Base-by-base conservation (phyloP, 345 rosid genomes). In the Eucalyptus virginea region DNA sequence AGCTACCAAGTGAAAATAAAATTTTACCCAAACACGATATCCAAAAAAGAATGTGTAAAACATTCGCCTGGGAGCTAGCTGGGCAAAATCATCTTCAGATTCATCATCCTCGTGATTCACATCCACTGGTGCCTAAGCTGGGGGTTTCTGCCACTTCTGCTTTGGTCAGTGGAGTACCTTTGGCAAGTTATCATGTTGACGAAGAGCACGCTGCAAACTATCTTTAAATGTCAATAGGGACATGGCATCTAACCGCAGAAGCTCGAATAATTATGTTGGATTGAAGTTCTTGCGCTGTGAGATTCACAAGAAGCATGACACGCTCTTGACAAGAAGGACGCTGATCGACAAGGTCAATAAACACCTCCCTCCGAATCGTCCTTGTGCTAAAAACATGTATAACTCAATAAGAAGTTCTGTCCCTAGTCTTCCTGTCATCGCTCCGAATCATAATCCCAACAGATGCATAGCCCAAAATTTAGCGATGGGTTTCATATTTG, bases 311-410 rank as follows among this genome's bases (percentile, higher is more conserved):
- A 92, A 94, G 93, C 97, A 93, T 89, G 90, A 94, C 98, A 86
- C 96, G 97, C 80, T 94, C 92, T 90, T 96, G 98, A 92, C 95
- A 98, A 88, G 95, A 93, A 86, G 95, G 96, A 87, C 99, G 94
- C 90, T 94, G 99, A 86, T 94, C 98, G 32, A 96, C 99, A 89
- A 97, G 96, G 89, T 98, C 99, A 90, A 97, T 93, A 87, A 97
- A 56, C 30, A 10, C 62, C 26, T 56, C 30, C 28, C 62, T 56
- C 62, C 62, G 6, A 56, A 23, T 56, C 60, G 11, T 56, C 11
- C 2, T 56, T 1, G 60, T 56, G 10, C 17, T 21, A 2, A 23
- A n/a, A 56, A 56, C 62, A 24, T 56, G 13, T 4, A 9, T 24
- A 24, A 56, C 30, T 56, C 30, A 24, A 56, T 56, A 56, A 24